Evolutionary conservation across 148 eudicot species (phyloP).

Genomic region (Vaccinium macrocarpon): DNA sequence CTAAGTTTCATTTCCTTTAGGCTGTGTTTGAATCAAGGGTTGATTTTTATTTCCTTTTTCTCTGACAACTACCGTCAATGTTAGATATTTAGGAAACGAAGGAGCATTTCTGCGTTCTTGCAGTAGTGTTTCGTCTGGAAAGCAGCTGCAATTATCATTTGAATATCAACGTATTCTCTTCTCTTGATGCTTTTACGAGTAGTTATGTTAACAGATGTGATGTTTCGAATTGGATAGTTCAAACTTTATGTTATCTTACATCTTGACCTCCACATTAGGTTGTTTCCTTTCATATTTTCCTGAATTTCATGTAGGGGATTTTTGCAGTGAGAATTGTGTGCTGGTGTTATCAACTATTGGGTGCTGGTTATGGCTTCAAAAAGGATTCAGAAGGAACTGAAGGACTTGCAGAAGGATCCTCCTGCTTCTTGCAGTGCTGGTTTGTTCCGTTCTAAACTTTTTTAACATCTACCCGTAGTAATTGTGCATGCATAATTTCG

Average conservation of each 20-base stretch:
- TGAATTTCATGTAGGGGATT: background rate
- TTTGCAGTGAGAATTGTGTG: background rate
- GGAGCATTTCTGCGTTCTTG: background rate
- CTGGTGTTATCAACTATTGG: background rate
- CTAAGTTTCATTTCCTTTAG: background rate
- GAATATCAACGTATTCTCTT: background rate
- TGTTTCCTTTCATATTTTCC: background rate
- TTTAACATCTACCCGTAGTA: background rate
- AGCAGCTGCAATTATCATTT: background rate
- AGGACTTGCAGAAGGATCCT: conserved; percentile 52
- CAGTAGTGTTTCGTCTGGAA: background rate
- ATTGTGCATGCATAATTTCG: background rate
- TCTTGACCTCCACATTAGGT: background rate
- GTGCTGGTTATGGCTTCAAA: conserved; percentile 36
- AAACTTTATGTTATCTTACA: background rate
- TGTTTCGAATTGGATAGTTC: background rate
- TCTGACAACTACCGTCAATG: background rate
- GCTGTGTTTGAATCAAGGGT: background rate
- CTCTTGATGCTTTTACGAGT: background rate
- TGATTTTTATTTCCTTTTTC: background rate
- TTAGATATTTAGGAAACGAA: background rate
- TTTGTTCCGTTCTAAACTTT: conserved; percentile 12
- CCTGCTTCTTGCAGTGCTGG: conserved; percentile 58
- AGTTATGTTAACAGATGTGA: background rate
- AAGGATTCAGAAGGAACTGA: conserved; percentile 47